Conservation (phyloP, 768 basidiomycete species). For the Mycena vitilis region DNA sequence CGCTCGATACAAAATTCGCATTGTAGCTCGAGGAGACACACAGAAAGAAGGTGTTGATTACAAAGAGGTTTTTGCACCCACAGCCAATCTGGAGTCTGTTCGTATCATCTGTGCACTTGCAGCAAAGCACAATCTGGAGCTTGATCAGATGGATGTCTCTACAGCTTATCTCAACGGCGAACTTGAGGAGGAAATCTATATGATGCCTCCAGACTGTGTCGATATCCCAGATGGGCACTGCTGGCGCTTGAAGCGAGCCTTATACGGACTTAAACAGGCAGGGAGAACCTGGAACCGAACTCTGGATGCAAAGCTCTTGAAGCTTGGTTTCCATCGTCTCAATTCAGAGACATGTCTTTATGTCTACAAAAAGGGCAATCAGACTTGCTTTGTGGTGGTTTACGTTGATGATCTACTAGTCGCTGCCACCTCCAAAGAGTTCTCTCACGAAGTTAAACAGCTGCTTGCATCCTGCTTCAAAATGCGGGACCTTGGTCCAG, state of each 20-base stretch:
- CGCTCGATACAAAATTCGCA: constrained; percentile 15
- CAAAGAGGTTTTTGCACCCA: constrained; percentile 14
- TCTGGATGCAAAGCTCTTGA: too few relatives aligned
- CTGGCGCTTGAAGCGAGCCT: background rate
- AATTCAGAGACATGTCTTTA: too few relatives aligned
- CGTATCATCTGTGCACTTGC: too few relatives aligned
- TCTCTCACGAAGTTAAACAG: background rate
- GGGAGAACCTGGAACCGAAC: background rate
- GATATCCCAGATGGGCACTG: too few relatives aligned
- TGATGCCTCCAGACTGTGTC: too few relatives aligned
- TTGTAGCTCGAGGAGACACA: background rate
- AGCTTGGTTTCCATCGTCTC: too few relatives aligned
- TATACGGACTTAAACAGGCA: constrained; percentile 14
- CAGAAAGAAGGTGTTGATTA: constrained; percentile 7
- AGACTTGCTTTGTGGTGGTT: too few relatives aligned
- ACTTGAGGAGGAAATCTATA: background rate
- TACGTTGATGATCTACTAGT: too few relatives aligned
- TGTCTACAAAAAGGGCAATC: too few relatives aligned
- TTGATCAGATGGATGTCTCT: constrained; percentile 12
- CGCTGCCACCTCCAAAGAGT: too few relatives aligned
- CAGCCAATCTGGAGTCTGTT: constrained; percentile 7
- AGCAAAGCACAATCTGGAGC: constrained; percentile 1
- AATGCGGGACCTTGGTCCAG: background rate
- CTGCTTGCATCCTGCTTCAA: constrained; percentile 2
- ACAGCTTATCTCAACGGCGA: constrained; percentile 12